Evolutionary conservation across 208 protist genomes (phyloP).

Genomic region (Leishmania guyanensis): DNA sequence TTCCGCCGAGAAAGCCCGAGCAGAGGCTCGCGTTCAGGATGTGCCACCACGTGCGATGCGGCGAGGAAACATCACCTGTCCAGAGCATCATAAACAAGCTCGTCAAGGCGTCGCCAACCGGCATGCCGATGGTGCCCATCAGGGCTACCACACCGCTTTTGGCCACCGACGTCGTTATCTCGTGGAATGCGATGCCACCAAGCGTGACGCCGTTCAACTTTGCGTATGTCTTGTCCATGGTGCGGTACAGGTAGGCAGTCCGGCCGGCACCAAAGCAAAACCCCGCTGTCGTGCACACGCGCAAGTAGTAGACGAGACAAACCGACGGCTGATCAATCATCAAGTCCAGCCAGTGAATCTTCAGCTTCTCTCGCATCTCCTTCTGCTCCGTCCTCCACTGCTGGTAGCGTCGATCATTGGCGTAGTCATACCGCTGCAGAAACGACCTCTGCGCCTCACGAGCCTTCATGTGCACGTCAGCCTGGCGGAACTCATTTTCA

Average conservation of each 20-base stretch:
- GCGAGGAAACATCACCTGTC: slow-evolving; percentile 43
- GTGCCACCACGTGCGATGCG: slow-evolving; percentile 69
- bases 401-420: slow-evolving; percentile 69
- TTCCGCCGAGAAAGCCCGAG: slow-evolving; percentile 53
- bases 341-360: slow-evolving; percentile 83
- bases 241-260: slow-evolving; percentile 79
- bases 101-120: slow-evolving; percentile 50
- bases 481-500: slow-evolving; percentile 53
- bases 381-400: slow-evolving; percentile 77
- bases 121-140: slow-evolving; percentile 50
- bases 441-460: slow-evolving; percentile 33
- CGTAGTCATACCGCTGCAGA: slow-evolving; percentile 72
- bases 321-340: slow-evolving; percentile 63
- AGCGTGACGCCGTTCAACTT: slow-evolving; percentile 85
- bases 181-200: slow-evolving; percentile 59
- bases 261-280: slow-evolving; percentile 80
- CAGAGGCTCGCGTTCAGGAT: slow-evolving; percentile 40
- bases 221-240: slow-evolving; percentile 90
- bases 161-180: slow-evolving; percentile 62
- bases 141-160: slow-evolving; percentile 59
- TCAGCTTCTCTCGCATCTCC: slow-evolving; percentile 50
- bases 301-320: slow-evolving; percentile 61
- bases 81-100: slow-evolving; percentile 28
- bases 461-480: slow-evolving; percentile 55
- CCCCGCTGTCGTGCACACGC: slow-evolving; percentile 70